These are phyloP conservation scores for Lycium barbarum DNA, from an alignment of 257 asterid genomes.

Conservation along the genomic window DNA sequence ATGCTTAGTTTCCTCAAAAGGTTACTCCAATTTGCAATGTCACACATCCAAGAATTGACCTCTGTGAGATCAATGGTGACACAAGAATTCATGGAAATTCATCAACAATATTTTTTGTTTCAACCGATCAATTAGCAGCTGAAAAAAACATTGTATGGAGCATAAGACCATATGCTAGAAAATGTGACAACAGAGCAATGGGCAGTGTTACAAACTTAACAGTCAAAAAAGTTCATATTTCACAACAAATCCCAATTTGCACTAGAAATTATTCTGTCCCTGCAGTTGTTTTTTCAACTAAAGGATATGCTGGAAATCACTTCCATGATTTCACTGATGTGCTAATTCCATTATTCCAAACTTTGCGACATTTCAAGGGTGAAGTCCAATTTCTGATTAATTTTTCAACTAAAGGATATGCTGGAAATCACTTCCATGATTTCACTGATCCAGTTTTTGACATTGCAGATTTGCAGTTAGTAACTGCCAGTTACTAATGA, in stretches of 20 bases:
- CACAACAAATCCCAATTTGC: constrained; percentile 46
- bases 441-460: too few species aligned
- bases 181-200: constrained; percentile 46
- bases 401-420: too few species aligned
- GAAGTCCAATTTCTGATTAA: constrained; percentile 46
- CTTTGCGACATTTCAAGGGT: constrained; percentile 48
- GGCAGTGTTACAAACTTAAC: constrained; percentile 32
- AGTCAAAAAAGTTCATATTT: constrained; percentile 3
- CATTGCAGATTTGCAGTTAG: too few species aligned
- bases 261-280: constrained; percentile 42
- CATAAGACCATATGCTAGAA: constrained; percentile 63
- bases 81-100: constrained; percentile 54
- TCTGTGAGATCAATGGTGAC: constrained; percentile 63
- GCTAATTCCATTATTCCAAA: constrained; percentile 56
- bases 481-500: too few species aligned
- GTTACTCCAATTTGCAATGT: constrained; percentile 28
- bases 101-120: constrained; percentile 53
- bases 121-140: constrained; percentile 19
- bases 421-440: too few species aligned
- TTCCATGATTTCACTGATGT: constrained; percentile 70
- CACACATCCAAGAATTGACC: constrained; percentile 48
- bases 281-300: constrained; percentile 61
- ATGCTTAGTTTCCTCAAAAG: too few species aligned
- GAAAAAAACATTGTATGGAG: constrained; percentile 33
- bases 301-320: constrained; percentile 54